phyloP scores from a whole-genome alignment of 176 grass and related monocot species.

The Cymbopogon citratus region DNA sequence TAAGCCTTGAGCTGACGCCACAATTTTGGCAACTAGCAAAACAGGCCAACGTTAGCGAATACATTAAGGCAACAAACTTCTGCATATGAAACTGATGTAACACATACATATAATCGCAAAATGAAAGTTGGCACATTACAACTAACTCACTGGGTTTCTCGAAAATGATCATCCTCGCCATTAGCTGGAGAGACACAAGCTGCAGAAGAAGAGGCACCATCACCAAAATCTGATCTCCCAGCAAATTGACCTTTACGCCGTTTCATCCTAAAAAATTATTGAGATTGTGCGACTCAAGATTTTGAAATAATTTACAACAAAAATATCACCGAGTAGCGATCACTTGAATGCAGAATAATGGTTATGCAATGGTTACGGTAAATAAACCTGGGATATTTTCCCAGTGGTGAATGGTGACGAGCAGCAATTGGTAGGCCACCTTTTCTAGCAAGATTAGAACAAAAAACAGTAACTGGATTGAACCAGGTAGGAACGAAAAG shows the following conservation, averaged over 20 bases:
- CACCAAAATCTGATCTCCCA: slow-evolving; percentile 44
- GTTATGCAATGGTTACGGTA: not conserved
- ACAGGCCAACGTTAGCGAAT: slow-evolving; percentile 23
- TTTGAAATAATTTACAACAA: slow-evolving; percentile 3
- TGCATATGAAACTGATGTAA: slow-evolving; percentile 9
- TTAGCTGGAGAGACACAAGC: slow-evolving; percentile 28
- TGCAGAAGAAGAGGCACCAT: slow-evolving; percentile 36
- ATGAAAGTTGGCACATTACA: slow-evolving; percentile 2
- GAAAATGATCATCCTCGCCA: slow-evolving; percentile 38
- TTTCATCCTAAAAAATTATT: slow-evolving; percentile 48
- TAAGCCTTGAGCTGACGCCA: slow-evolving; percentile 53
- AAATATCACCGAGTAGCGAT: not conserved
- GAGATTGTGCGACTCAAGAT: not conserved
- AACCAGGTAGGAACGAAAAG: not conserved
- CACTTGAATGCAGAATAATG: not conserved
- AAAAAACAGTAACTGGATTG: not conserved
- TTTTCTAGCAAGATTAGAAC: not conserved
- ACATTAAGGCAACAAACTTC: slow-evolving; percentile 3
- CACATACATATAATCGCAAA: slow-evolving; percentile 9
- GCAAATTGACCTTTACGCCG: slow-evolving; percentile 57
- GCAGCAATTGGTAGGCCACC: not conserved
- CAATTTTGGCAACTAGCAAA: slow-evolving; percentile 67
- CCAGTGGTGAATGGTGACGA: not conserved
- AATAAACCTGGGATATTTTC: slow-evolving; percentile 13
- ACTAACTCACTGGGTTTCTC: slow-evolving; percentile 48